Conservation (phyloP, 225 moss, liverwort and hornwort genomes). For the Ulota crispa region DNA sequence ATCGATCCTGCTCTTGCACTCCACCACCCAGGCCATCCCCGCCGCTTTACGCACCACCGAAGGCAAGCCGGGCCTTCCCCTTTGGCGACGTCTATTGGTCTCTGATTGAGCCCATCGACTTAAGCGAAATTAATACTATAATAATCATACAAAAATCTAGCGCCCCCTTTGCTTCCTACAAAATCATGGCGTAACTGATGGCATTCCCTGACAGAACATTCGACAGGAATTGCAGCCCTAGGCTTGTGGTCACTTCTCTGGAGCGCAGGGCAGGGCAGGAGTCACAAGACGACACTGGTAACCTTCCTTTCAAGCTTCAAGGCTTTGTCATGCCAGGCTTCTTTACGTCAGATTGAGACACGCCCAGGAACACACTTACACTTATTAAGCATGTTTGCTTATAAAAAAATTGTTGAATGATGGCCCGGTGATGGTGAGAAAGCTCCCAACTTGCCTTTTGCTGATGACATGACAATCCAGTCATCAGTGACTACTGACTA, state of each 20-base stretch:
- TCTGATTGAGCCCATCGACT: background rate
- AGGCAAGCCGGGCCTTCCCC: too few species aligned
- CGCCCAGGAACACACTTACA: background rate
- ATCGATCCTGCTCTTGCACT: background rate
- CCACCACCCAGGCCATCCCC: background rate
- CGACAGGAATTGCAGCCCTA: background rate
- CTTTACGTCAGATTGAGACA: background rate
- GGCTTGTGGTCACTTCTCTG: constrained; percentile 12
- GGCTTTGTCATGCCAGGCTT: constrained; percentile 20
- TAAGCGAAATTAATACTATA: background rate
- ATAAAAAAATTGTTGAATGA: background rate
- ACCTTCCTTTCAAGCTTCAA: constrained; percentile 22
- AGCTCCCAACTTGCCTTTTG: background rate
- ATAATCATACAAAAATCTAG: background rate
- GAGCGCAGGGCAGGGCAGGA: background rate
- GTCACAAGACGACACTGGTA: constrained; percentile 5
- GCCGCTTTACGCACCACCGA: background rate
- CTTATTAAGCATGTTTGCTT: background rate
- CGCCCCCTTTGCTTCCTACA: constrained; percentile 8
- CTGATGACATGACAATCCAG: background rate
- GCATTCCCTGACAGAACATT: background rate
- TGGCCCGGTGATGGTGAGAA: background rate
- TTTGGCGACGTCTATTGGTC: too few species aligned
- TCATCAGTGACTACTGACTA: background rate
- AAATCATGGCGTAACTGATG: background rate